Percentiles rank a stretch among this genome's conserved stretches.
phyloP scores from a whole-genome alignment of 2,329 filamentous ascomycete genomes.

The Coniella vitis region DNA sequence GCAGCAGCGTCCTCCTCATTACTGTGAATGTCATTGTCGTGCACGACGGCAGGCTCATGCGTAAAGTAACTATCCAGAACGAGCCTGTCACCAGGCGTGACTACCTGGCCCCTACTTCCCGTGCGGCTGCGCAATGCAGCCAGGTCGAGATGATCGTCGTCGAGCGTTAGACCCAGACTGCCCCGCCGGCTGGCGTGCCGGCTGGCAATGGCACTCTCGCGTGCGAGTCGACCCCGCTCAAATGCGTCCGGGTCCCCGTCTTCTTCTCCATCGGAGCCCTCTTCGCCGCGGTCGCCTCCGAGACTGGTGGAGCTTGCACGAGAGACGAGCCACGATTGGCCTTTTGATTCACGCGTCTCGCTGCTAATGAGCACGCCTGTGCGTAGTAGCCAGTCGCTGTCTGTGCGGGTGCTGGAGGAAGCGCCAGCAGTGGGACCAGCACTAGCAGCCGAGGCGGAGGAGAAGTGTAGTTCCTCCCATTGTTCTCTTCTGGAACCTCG shows the following conservation, averaged over 20 bases:
- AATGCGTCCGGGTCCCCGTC: conserved; percentile 16
- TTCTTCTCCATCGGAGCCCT: conserved; percentile 7
- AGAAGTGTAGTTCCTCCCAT: neutral
- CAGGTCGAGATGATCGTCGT: conserved; percentile 25
- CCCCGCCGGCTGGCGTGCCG: conserved; percentile 41
- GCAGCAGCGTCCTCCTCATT: too few relatives aligned
- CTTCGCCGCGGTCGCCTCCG: conserved; percentile 43
- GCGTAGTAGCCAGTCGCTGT: conserved; percentile 60
- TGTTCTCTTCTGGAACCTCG: conserved; percentile 24
- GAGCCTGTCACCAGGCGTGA: conserved; percentile 37
- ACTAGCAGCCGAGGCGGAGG: conserved; percentile 1
- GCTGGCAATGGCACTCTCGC: conserved; percentile 31
- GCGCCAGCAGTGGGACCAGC: too few relatives aligned
- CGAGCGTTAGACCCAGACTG: conserved; percentile 34
- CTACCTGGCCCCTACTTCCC: conserved; percentile 35
- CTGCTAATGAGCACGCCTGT: conserved; percentile 56
- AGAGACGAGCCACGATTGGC: conserved; percentile 62
- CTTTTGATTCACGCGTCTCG: conserved; percentile 60
- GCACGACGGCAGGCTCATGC: conserved; percentile 25
- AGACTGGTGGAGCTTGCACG: conserved; percentile 59
- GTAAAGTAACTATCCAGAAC: conserved; percentile 29
- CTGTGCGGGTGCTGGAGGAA: conserved; percentile 31
- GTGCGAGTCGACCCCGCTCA: conserved; percentile 30
- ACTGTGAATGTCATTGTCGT: conserved; percentile 9
- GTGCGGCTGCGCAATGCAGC: conserved; percentile 37